Percentiles rank a stretch among this genome's conserved stretches.
These are phyloP conservation scores for Scheffersomyces illinoinensis DNA, from an alignment of 1,139 yeast genomes.

Conservation along the genomic window DNA sequence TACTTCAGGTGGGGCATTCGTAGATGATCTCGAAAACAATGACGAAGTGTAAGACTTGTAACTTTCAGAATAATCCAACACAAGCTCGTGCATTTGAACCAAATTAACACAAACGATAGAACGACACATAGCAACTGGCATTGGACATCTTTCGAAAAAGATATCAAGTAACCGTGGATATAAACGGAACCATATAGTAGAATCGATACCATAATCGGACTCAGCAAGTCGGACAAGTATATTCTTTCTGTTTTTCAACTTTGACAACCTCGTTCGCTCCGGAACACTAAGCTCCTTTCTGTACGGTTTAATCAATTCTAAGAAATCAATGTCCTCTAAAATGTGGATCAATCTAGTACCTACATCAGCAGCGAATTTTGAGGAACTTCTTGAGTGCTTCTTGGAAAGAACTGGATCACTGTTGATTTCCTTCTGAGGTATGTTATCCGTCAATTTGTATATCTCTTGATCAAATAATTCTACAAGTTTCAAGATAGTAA, in stretches of 20 bases:
- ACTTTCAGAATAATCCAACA: constrained; percentile 62
- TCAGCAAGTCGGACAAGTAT: constrained; percentile 76
- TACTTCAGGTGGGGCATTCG: constrained; percentile 60
- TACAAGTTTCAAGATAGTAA: constrained; percentile 70
- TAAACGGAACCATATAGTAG: constrained; percentile 90
- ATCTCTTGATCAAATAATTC: constrained; percentile 85
- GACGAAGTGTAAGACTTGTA: constrained; percentile 44
- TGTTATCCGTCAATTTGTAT: constrained; percentile 47
- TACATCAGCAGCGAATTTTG: constrained; percentile 75
- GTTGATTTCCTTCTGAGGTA: constrained; percentile 17
- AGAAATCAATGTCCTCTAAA: constrained; percentile 68
- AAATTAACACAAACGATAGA: constrained; percentile 88
- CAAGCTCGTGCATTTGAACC: constrained; percentile 85
- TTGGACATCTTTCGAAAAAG: constrained; percentile 82
- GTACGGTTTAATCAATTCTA: constrained; percentile 61
- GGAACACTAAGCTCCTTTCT: constrained; percentile 73
- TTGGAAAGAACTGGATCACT: constrained; percentile 9
- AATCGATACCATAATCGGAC: constrained; percentile 91
- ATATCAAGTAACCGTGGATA: constrained; percentile 75
- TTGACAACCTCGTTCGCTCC: constrained; percentile 70
- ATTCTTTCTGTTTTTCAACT: constrained; percentile 63
- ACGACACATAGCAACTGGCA: constrained; percentile 91
- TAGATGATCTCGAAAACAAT: constrained; percentile 30
- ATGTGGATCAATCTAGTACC: constrained; percentile 80
- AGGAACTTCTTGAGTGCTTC: constrained; percentile 58